Conservation (phyloP, 176 grass and related monocot genomes). For the Aegilops sharonensis region DNA sequence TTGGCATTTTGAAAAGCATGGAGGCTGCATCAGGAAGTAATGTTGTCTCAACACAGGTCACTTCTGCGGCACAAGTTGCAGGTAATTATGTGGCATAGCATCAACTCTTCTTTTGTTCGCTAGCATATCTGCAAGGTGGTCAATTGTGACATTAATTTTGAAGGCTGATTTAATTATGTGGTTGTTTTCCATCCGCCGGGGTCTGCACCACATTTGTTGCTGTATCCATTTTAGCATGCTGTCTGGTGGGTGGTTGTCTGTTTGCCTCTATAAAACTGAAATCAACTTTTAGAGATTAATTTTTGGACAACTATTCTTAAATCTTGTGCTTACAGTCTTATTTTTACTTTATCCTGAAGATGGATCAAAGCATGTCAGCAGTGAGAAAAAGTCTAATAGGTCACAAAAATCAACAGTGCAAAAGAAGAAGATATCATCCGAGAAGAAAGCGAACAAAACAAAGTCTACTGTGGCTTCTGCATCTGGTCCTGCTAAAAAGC, state of each 20-base stretch:
- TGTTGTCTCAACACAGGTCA: constrained; percentile 59
- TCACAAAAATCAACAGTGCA: not conserved
- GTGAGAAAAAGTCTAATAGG: not conserved
- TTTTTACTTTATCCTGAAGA: constrained; percentile 38
- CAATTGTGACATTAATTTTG: not conserved
- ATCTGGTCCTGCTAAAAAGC: constrained; percentile 32
- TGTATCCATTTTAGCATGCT: not conserved
- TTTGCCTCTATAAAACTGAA: not conserved
- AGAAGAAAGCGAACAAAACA: constrained; percentile 21
- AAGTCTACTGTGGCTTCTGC: constrained; percentile 28
- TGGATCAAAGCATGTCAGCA: not conserved
- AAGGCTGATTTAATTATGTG: not conserved
- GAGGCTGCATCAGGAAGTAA: constrained; percentile 56
- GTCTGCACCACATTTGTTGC: not conserved
- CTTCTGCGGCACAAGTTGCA: constrained; percentile 8
- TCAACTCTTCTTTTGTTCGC: not conserved
- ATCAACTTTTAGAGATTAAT: not conserved
- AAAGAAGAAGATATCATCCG: constrained; percentile 37
- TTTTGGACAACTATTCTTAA: not conserved
- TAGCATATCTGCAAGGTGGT: constrained; percentile 3
- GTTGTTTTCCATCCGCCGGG: not conserved
- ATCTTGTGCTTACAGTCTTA: constrained; percentile 16
- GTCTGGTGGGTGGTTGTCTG: not conserved
- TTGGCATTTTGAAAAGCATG: constrained; percentile 84
- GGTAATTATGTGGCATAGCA: constrained; percentile 25